Base-by-base conservation (phyloP, 2,329 filamentous ascomycete species). In the Talaromyces islandicus region DNA sequence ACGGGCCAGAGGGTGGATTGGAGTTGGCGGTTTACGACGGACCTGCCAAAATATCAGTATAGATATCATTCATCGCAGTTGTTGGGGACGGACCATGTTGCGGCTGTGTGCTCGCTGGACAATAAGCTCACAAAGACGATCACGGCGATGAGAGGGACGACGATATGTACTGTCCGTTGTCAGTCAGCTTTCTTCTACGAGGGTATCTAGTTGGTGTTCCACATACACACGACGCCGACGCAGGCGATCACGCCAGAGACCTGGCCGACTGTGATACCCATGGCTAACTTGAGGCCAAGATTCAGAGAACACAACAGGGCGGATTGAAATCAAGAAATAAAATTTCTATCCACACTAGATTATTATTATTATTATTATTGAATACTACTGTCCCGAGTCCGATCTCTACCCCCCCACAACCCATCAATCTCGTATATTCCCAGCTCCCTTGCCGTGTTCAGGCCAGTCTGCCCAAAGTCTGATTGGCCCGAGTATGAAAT, bases 191-290 rank as follows among this genome's bases (percentile, higher is more conserved):
- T n/a, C n/a, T n/a, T n/a, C n/a, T n/a, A n/a, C n/a, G n/a, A n/a
- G n/a, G n/a, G n/a, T n/a, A n/a, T n/a, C n/a, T n/a, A n/a, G n/a
- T n/a, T n/a, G n/a, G n/a, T n/a, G n/a, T n/a, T n/a, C n/a, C n/a
- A 29, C 54, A 10, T 46, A 57, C 55, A 24, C 17, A 57, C 24
- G n/a, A 48, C 25, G 19, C 21, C 25, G 19, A 48, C 35, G 21
- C 17, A 27, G 38, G 55, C 55, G 55, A 57, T 57, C 11, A 57
- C 21, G 38, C 55, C 55, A 12, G 55, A 41, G 14, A 57, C 38
- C 25, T 57, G 41, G 14, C 55, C 55, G 17, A 57, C 55, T 14
- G 55, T 57, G 11, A 57, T 43, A 19, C 38, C 17, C 55, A 57
- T 57, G 1, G 2, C 41, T 56, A 4, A 21, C 3, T 25, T 27